Conservation (phyloP, 2,329 filamentous ascomycete genomes). For the Dendryphion nanum region DNA sequence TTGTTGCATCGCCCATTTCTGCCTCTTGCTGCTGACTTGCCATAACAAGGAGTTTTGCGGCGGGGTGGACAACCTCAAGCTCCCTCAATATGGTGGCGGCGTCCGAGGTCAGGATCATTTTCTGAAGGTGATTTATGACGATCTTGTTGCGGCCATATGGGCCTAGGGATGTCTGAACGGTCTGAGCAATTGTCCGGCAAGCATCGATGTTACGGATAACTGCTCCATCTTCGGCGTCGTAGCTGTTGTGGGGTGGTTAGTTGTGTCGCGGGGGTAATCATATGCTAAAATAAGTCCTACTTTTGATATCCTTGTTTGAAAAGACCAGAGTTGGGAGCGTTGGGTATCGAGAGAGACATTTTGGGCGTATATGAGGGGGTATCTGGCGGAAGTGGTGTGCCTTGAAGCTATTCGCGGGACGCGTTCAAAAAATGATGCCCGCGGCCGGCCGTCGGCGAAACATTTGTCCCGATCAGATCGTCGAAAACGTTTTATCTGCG, state of each 20-base stretch:
- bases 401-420: slow-evolving; percentile 26
- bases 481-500: too few species aligned
- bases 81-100: slow-evolving; percentile 96
- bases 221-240: slow-evolving; percentile 98
- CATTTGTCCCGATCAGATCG: slow-evolving; percentile 10
- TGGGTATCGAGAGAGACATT: slow-evolving; percentile 97
- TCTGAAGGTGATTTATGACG: slow-evolving; percentile 98
- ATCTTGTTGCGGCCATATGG: slow-evolving; percentile 99
- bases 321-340: slow-evolving; percentile 85
- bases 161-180: slow-evolving; percentile 93
- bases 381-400: slow-evolving; percentile 23
- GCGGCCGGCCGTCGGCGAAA: slow-evolving; percentile 20
- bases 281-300: slow-evolving; percentile 53
- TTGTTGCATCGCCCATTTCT: slow-evolving; percentile 98
- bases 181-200: slow-evolving; percentile 91
- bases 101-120: slow-evolving; percentile 99
- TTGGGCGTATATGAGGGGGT: slow-evolving; percentile 31
- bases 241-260: slow-evolving; percentile 60
- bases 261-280: slow-evolving; percentile 15
- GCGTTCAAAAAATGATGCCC: slow-evolving; percentile 24
- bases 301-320: slow-evolving; percentile 98
- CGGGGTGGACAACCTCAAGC: slow-evolving; percentile 96
- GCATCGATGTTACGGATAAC: slow-evolving; percentile 98
- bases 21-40: slow-evolving; percentile 97
- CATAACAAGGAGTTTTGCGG: slow-evolving; percentile 97